phyloP scores from a whole-genome alignment of 306 rosid species.

The Sicyos baderoa region DNA sequence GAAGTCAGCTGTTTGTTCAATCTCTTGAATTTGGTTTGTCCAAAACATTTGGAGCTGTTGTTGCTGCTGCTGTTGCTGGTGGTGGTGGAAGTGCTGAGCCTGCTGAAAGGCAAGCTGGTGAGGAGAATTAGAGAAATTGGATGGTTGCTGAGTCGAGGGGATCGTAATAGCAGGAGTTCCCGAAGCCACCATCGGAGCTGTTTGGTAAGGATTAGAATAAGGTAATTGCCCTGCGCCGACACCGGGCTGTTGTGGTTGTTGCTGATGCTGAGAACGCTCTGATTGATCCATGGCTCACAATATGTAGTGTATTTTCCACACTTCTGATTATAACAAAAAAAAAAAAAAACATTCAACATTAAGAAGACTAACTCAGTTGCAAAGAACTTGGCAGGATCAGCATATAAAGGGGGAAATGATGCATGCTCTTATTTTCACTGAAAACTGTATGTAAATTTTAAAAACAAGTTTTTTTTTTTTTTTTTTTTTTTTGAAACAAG shows the following conservation, averaged over 20 bases:
- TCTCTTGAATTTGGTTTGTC: constrained; percentile 25
- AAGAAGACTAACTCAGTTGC: neutral
- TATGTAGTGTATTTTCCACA: neutral
- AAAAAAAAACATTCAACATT: neutral
- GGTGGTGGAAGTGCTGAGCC: constrained; percentile 23
- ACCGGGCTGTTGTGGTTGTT: constrained; percentile 18
- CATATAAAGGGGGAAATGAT: neutral
- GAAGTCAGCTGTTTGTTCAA: constrained; percentile 21
- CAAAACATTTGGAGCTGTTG: constrained; percentile 23
- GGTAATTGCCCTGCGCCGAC: constrained; percentile 16
- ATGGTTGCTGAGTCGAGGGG: constrained; percentile 21
- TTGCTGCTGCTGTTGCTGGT: constrained; percentile 20
- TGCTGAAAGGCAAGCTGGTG: constrained; percentile 25
- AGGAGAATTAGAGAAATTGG: constrained; percentile 15
- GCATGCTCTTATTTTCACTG: neutral
- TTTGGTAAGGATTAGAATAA: constrained; percentile 22
- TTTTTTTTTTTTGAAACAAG: no score
- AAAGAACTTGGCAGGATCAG: neutral
- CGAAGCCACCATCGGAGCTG: constrained; percentile 19
- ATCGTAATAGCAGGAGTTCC: constrained; percentile 13
- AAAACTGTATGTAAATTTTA: neutral
- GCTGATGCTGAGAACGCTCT: constrained; percentile 20
- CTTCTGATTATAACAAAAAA: neutral
- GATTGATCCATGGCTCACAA: constrained; percentile 18
- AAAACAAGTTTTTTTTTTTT: no score